Base-by-base conservation (phyloP, 1,284 basidiomycete genomes). In the Coriolopsis trogii region DNA sequence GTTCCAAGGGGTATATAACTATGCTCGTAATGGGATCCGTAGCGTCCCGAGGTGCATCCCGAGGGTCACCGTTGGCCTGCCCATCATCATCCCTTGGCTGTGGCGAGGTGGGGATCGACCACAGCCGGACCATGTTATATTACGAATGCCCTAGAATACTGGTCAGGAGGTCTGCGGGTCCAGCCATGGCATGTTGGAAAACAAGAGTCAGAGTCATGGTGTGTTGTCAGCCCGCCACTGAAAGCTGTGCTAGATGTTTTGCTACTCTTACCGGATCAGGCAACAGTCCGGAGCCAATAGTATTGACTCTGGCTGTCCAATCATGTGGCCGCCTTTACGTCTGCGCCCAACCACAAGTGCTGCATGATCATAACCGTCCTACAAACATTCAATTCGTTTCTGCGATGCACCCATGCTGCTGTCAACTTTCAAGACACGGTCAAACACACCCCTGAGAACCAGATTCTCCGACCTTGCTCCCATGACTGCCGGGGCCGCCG, bases 21-120 rank as follows among this genome's bases (percentile, higher is more conserved):
- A 33, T 46, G 36, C 30, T 29, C 30, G 37, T 39, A 34, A 41
- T 13, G 49, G 30, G 20, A 46, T 43, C 62, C 63, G 63, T 61
- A 57, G 52, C 58, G 42, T 59, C 51, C 63, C 63, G 63, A 63
- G 38, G 41, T 9, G 47, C 46, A 53, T 43, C 53, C 63, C 63
- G 63, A 59, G 43, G 28, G 41, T 38, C 48, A 62, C 61, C 63
- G 61, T 34, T 29, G 4, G n/a, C 10, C 13, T 37, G 20, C 29
- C 45, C 15, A 41, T 34, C 30, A 24, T 16, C 26, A 24, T 31
- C 30, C 36, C 34, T 42, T 12, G 18, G 15, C 33, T 20, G 39
- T 41, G 44, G 20, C 39, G 49, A 42, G 30, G 41, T 37, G 30
- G 21, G 3, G 12, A 20, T 25, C 40, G 44, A 41, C 41, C 31